Percentiles rank a stretch among this genome's conserved stretches.
Evolutionary conservation across 331 rosid genomes (phyloP).

Genomic region (Prunus yedoensis): DNA sequence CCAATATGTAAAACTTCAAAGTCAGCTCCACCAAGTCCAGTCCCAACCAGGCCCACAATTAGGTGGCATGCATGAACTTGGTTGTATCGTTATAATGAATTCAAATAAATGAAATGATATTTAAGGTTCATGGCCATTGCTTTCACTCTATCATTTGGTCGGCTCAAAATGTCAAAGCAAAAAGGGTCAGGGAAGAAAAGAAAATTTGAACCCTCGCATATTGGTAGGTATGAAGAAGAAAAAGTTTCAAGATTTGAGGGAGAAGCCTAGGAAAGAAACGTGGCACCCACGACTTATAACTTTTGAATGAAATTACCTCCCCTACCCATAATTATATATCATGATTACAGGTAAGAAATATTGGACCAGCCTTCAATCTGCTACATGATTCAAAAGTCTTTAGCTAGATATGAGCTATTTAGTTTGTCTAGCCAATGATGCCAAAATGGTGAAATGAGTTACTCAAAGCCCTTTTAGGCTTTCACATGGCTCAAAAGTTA

Average conservation of each 20-base stretch:
- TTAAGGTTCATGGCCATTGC: slow-evolving; percentile 2
- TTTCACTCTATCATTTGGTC: slow-evolving; percentile 15
- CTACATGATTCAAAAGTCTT: not conserved
- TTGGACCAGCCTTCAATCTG: not conserved
- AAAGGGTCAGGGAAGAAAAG: not conserved
- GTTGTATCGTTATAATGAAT: not conserved
- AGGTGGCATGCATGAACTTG: not conserved
- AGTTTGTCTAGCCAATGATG: not conserved
- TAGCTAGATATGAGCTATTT: not conserved
- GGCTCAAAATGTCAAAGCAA: slow-evolving; percentile 13
- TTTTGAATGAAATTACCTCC: slow-evolving; percentile 9
- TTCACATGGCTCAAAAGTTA: not conserved
- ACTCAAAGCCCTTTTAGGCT: not conserved
- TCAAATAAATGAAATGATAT: not conserved
- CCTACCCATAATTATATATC: slow-evolving; percentile 6
- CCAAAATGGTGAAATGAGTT: not conserved
- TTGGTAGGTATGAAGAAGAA: not conserved
- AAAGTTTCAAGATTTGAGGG: not conserved
- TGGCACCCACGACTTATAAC: not conserved
- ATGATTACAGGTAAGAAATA: slow-evolving; percentile 14
- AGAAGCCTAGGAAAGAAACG: not conserved
- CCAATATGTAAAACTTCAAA: too few species aligned
- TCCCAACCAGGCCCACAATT: not conserved
- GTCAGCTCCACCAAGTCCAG: too few species aligned
- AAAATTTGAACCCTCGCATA: not conserved